Conservation (phyloP, 495 filamentous ascomycete genomes). For the Acidomyces sp. region DNA sequence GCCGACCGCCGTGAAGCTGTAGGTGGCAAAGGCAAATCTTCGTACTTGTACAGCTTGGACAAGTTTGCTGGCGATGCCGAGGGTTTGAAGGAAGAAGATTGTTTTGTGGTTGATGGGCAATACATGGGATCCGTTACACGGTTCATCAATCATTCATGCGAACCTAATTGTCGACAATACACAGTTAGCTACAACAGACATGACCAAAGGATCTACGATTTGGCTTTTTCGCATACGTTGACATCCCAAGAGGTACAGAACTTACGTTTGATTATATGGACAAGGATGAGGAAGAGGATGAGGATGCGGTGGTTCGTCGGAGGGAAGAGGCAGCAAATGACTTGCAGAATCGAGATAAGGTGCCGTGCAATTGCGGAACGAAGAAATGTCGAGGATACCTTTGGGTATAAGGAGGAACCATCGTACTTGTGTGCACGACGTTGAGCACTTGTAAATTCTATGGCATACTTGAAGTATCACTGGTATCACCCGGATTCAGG, state of each 20-base stretch:
- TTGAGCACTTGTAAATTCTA: no score
- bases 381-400: slow-evolving; percentile 53
- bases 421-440: no score
- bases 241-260: slow-evolving; percentile 58
- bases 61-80: slow-evolving; percentile 46
- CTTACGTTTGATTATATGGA: slow-evolving; percentile 72
- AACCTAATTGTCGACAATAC: slow-evolving; percentile 67
- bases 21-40: slow-evolving; percentile 39
- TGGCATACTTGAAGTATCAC: no score
- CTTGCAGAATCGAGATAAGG: slow-evolving; percentile 38
- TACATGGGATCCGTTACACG: slow-evolving; percentile 44
- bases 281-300: slow-evolving; percentile 42
- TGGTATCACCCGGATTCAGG: no score
- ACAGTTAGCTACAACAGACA: slow-evolving; percentile 66
- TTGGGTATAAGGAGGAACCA: slow-evolving; percentile 35
- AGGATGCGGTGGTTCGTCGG: slow-evolving; percentile 20
- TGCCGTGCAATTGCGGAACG: slow-evolving; percentile 54
- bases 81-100: slow-evolving; percentile 18
- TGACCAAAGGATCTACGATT: slow-evolving; percentile 64
- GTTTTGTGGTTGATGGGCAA: slow-evolving; percentile 48
- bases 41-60: slow-evolving; percentile 77
- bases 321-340: slow-evolving; percentile 28
- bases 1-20: slow-evolving; percentile 50
- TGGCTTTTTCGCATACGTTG: slow-evolving; percentile 72
- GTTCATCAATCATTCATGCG: slow-evolving; percentile 58